Evolutionary conservation across 352 stramenopile genomes (phyloP), one percentile per base, ranked within the genome.

Genomic region (Elongisporangium undulatum): DNA sequence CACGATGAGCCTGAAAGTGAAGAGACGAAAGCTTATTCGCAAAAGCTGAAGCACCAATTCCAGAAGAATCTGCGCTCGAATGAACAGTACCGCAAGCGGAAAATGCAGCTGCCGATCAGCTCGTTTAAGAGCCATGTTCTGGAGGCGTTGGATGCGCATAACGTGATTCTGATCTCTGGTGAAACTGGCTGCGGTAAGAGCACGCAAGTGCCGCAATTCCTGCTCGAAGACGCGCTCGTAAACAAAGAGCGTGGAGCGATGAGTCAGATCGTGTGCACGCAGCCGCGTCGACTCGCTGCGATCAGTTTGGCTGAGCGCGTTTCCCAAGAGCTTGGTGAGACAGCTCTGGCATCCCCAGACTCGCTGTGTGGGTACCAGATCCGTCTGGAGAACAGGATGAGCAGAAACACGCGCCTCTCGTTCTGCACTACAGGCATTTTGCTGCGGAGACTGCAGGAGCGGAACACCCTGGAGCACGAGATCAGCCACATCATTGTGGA

Each of bases 401-500:
- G 64, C 65, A 71, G 62, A 63, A 56, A 92, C 55, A 99, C 94
- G 9, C 75, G 90, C 7, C 70, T 99, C 19, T 68, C 98, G 12
- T 98, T 99, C 56, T 98, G 94, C 65, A 99, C 97, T 22, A 98
- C 94, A 20, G 97, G 95, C 34, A 93, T 99, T 20, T 66, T 99
- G 34, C 71, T 99, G 9, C 90, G 95, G 13, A 87, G 89, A 55
- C 74, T 99, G 5, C 94, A 98, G 53, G 77, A 88, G 2, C 83
- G 93, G 13, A 72, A 64, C 5, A 89, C 81, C 5, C 71, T 98
- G 3, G 65, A 61, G 2, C 67, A 93, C 26, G 85, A 90, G 52
- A 75, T 99, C 45, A 98, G 93, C 22, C 96, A 99, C 70, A 87
- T 99, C 55, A 94, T 99, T 53, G 89, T 99, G 16, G 98, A 99